Evolutionary conservation across 768 basidiomycete genomes (phyloP), one percentile per base, ranked within the genome.

Genomic region (Amanita exitialis): DNA sequence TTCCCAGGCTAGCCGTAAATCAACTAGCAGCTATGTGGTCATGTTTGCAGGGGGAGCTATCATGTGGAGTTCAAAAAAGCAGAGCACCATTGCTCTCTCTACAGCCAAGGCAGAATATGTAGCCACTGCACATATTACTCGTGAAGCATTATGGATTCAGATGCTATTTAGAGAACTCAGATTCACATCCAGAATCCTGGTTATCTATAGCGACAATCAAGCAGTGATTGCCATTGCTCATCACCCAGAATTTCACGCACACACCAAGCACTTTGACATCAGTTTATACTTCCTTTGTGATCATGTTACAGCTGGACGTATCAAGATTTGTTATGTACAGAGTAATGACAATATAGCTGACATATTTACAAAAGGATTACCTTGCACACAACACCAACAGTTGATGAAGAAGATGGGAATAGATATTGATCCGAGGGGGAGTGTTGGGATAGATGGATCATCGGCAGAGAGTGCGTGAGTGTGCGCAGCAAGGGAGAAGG

Each of bases 61-160:
- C 1, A 37, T 64, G 0, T 71, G 68, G 66, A 61, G 53, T 16
- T 62, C 63, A 12, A 64, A 61, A 44, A 64, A 65, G 42, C 72
- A 74, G 46, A 51, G 58, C n/a, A 65, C 59, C 0, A 56, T 67
- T 13, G 59, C 65, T 0, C 74, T 1, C n/a, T n/a, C n/a, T n/a
- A n/a, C n/a, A n/a, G n/a, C n/a, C n/a, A n/a, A n/a, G n/a, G n/a
- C n/a, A n/a, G 73, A 77, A 56, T 75, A 76, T 56, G 68, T 74
- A 38, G 70, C 73, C 3, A 57, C 62, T 0, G 57, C 60, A 13
- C 59, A 71, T 28, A 60, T 67, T 38, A 47, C 41, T 57, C 57
- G 60, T 34, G 54, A 62, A 51, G 60, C 54, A 4, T 21, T 64
- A 7, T 64, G 62, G 62, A 48, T 57, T 53, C 52, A 50, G 4